Evolutionary conservation across 2,329 filamentous ascomycete genomes (phyloP).

Genomic region (Hymenoscyphus fraxineus): DNA sequence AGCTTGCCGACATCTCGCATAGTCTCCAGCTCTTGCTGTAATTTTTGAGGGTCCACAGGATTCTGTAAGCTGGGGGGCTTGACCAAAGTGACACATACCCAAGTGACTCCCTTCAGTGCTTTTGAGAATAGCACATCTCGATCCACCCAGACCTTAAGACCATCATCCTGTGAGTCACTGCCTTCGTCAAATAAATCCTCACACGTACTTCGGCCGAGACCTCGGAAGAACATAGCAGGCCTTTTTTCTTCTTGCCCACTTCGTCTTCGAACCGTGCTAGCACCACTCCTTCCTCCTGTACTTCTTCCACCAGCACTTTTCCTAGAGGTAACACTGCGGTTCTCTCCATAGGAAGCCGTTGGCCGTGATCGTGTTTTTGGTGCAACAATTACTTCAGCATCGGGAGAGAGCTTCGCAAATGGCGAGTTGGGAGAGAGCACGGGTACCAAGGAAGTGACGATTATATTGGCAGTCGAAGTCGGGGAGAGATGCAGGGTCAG

Average conservation of each 20-base stretch:
- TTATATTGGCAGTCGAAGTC: constrained; percentile 90
- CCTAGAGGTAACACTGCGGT: constrained; percentile 74
- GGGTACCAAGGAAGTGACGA: constrained; percentile 78
- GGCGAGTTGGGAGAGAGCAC: constrained; percentile 61
- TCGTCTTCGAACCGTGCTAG: constrained; percentile 64
- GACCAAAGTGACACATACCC: constrained; percentile 80
- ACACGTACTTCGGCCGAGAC: constrained; percentile 66
- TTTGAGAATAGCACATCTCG: constrained; percentile 69
- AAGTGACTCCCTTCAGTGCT: constrained; percentile 71
- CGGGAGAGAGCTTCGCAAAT: constrained; percentile 89
- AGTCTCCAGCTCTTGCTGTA: constrained; percentile 64
- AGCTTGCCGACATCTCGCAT: constrained; percentile 53
- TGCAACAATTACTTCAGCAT: constrained; percentile 95
- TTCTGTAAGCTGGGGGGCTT: constrained; percentile 74
- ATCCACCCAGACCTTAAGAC: constrained; percentile 80
- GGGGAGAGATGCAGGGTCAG: constrained; percentile 90
- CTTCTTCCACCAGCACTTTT: constrained; percentile 73
- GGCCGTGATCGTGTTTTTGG: constrained; percentile 80
- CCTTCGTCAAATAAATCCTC: constrained; percentile 71
- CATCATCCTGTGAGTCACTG: constrained; percentile 49
- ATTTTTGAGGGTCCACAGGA: constrained; percentile 64
- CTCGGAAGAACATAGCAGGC: constrained; percentile 72
- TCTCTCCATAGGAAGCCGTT: constrained; percentile 65
- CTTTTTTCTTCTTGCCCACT: constrained; percentile 62
- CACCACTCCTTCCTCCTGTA: constrained; percentile 61